A percentile compares a stretch with the other conserved stretches of the same genome.
These are phyloP conservation scores for Cutaneotrichosporon cyanovorans DNA, from an alignment of 1,284 basidiomycete genomes.

Conservation along the genomic window DNA sequence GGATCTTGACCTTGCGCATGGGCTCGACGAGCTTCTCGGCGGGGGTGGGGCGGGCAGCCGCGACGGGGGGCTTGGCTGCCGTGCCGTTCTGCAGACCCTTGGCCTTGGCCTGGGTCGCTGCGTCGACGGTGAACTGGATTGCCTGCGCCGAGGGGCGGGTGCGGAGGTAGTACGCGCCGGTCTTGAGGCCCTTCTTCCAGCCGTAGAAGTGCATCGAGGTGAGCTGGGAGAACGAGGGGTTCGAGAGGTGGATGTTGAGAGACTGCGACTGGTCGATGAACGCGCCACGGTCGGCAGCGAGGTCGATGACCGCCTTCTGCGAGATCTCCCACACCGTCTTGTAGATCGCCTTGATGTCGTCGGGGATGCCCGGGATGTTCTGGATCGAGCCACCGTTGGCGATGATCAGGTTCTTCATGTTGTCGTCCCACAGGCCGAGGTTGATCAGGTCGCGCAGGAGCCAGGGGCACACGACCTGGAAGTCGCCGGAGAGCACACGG, in stretches of 20 bases:
- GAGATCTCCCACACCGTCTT: conserved; percentile 83
- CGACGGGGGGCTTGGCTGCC: conserved; percentile 47
- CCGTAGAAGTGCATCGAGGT: conserved; percentile 99
- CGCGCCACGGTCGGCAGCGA: conserved; percentile 95
- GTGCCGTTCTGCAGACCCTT: conserved; percentile 10
- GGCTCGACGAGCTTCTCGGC: conserved; percentile 26
- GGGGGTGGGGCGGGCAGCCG: conserved; percentile 5
- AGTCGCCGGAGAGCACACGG: conserved; percentile 98
- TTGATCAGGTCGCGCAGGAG: conserved; percentile 93
- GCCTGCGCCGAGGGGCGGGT: conserved; percentile 91
- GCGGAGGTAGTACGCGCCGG: conserved; percentile 90
- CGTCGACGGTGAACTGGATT: conserved; percentile 96
- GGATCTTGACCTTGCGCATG: conserved; percentile 38
- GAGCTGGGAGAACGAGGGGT: conserved; percentile 87
- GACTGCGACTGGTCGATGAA: conserved; percentile 89
- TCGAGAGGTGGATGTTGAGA: conserved; percentile 86
- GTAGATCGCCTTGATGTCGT: conserved; percentile 69
- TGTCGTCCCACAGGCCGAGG: conserved; percentile 90
- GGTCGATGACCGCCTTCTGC: conserved; percentile 96
- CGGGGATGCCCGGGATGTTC: conserved; percentile 76
- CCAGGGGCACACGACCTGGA: conserved; percentile 99
- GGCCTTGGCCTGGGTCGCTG: conserved; percentile 58
- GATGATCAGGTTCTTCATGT: conserved; percentile 99
- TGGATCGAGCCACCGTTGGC: conserved; percentile 95
- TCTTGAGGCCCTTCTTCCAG: conserved; percentile 99